Evolutionary conservation across 768 basidiomycete genomes (phyloP), one percentile per base, ranked within the genome.

Genomic region (Sporobolomyces phaffii): DNA sequence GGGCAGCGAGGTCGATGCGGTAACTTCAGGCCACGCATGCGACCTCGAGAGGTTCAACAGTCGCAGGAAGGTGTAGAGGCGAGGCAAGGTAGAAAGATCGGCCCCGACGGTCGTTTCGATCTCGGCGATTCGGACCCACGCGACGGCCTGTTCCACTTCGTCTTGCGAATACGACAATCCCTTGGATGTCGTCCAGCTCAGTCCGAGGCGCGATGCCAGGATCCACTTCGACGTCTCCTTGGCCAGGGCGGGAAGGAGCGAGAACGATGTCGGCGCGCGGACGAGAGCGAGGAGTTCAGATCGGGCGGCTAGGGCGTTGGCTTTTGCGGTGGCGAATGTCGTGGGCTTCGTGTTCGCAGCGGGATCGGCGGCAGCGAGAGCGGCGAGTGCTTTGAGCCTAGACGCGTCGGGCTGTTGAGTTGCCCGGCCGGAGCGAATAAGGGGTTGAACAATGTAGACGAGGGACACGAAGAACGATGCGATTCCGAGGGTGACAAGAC

Each of bases 31-130:
- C 73, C 73, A 74, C 17, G 62, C 20, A 0, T 68, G 38, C 7
- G 68, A 70, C n/a, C 65, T 68, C 2, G 65, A 61, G 36, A 72
- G 57, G 68, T 66, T 69, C 28, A 40, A 58, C 2, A 73, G 62
- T 20, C 54, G 65, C 14, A 69, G 50, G 72, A 73, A 73, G 31
- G 72, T 69, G 62, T 65, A 64, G 22, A 47, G 29, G 34, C 61
- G 57, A 3, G 59, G 31, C 20, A 70, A 59, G 36, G 7, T 26
- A 28, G 62, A 31, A 29, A 66, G 10, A 11, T 10, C 60, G 53
- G 49, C 47, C 53, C 64, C 57, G 38, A 68, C 50, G 17, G 57
- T 62, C 54, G 72, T 56, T 49, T 67, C 67, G n/a, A 67, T 73
- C 48, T 64, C 66, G 3, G 68, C 63, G n/a, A 65, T 45, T 48